Percentiles rank a stretch among this genome's conserved stretches.
These are phyloP conservation scores for Boletellus dicymbophilus DNA, from an alignment of 1,284 basidiomycete genomes.

Conservation along the genomic window DNA sequence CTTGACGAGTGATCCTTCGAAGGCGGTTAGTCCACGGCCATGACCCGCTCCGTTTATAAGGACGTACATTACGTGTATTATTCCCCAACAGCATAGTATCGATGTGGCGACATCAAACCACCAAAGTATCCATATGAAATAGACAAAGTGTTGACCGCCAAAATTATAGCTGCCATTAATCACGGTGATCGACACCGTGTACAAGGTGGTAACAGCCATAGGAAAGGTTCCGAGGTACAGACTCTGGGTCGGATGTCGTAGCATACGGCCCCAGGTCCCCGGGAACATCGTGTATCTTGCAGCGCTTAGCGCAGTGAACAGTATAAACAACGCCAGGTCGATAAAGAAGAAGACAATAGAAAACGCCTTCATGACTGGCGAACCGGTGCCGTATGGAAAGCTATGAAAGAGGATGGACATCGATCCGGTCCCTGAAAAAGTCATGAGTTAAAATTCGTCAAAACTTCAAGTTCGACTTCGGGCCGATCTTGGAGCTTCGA, in stretches of 20 bases:
- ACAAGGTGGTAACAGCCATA: constrained; percentile 71
- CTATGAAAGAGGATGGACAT: constrained; percentile 53
- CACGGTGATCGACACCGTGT: constrained; percentile 49
- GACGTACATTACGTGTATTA: constrained; percentile 66
- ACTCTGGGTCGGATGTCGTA: constrained; percentile 63
- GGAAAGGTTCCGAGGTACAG: constrained; percentile 71
- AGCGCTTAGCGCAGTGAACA: constrained; percentile 50
- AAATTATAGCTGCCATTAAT: constrained; percentile 45
- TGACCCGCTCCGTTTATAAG: background rate
- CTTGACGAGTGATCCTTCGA: constrained; percentile 61
- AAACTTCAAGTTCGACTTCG: background rate
- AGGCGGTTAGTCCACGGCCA: constrained; percentile 1
- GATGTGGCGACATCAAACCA: constrained; percentile 69
- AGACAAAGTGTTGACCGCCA: constrained; percentile 58
- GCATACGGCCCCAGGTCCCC: constrained; percentile 54
- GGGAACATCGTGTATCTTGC: constrained; percentile 60
- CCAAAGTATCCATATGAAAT: constrained; percentile 70
- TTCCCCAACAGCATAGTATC: constrained; percentile 59
- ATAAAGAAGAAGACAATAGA: constrained; percentile 65
- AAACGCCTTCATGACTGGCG: constrained; percentile 41
- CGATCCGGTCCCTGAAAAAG: constrained; percentile 51
- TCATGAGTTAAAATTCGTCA: background rate
- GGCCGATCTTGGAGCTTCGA: background rate
- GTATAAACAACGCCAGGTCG: constrained; percentile 63
- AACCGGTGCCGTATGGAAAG: constrained; percentile 53